Evolutionary conservation across 768 basidiomycete species (phyloP).

Genomic region (Trametes punicea): DNA sequence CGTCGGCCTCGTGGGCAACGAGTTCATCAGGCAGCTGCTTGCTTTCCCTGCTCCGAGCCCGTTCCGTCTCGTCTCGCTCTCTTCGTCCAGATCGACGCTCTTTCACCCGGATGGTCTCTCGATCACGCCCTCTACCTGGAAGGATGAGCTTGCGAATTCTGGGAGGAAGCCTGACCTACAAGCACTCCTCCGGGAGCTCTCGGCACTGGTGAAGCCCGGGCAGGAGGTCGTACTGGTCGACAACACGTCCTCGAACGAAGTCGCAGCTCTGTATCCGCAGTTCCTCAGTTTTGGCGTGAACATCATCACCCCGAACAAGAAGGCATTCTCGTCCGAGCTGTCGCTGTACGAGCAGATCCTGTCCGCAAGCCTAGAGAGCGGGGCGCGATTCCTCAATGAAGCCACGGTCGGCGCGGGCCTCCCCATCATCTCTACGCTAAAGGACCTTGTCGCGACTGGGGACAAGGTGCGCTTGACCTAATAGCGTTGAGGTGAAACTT

Average conservation of each 20-base stretch:
- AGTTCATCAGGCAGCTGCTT: constrained; percentile 79
- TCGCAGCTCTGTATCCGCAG: constrained; percentile 78
- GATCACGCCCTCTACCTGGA: constrained; percentile 39
- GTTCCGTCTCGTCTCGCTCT: constrained; percentile 67
- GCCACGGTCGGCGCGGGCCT: constrained; percentile 95
- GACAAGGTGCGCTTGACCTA: constrained; percentile 61
- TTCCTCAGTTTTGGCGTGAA: constrained; percentile 77
- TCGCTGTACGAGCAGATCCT: constrained; percentile 68
- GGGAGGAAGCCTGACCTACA: constrained; percentile 42
- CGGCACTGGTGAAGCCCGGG: constrained; percentile 41
- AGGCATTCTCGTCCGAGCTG: constrained; percentile 79
- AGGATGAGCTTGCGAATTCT: constrained; percentile 47
- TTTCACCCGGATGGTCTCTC: constrained; percentile 49
- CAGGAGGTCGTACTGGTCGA: constrained; percentile 77
- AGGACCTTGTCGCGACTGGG: constrained; percentile 88
- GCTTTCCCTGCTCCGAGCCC: constrained; percentile 52
- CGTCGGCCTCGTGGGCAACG: constrained; percentile 88
- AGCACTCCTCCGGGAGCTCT: constrained; percentile 40
- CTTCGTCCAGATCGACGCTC: constrained; percentile 61
- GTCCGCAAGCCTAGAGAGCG: constrained; percentile 50
- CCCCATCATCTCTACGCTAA: constrained; percentile 87
- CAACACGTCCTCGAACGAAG: constrained; percentile 82
- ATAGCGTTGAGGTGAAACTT: neutral
- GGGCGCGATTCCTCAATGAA: constrained; percentile 78
- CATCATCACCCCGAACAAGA: constrained; percentile 97